These are phyloP conservation scores for Boletales sp. DNA, from an alignment of 768 basidiomycete species.

Conservation along the genomic window DNA sequence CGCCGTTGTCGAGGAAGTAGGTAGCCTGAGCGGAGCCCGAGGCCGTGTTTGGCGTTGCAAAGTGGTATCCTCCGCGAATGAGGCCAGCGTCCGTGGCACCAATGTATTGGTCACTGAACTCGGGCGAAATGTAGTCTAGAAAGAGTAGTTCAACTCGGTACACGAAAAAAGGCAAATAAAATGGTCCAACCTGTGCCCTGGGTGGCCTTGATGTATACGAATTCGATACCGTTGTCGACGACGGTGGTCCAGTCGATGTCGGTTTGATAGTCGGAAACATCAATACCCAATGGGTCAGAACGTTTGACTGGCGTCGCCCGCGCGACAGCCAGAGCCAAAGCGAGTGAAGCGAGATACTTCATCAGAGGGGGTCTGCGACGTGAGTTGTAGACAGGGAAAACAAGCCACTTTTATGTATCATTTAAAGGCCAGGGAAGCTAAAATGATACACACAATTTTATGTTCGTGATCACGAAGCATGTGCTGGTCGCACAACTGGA, in stretches of 20 bases:
- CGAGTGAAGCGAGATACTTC: slow-evolving; percentile 18
- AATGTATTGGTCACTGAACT: slow-evolving; percentile 47
- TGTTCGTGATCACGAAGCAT: no score
- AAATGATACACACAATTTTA: no score
- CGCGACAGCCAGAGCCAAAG: slow-evolving; percentile 13
- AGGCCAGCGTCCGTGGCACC: slow-evolving; percentile 54
- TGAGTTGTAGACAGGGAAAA: neutral
- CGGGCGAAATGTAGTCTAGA: slow-evolving; percentile 21
- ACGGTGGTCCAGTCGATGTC: slow-evolving; percentile 51
- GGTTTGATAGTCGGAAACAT: slow-evolving; percentile 51
- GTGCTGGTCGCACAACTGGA: no score
- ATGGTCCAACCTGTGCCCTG: slow-evolving; percentile 49
- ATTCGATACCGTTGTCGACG: slow-evolving; percentile 47
- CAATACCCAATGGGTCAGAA: slow-evolving; percentile 48
- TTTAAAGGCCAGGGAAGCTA: no score
- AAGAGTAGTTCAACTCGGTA: neutral
- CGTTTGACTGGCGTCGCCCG: slow-evolving; percentile 24
- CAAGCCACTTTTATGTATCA: no score
- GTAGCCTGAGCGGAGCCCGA: slow-evolving; percentile 57
- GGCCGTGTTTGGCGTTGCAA: slow-evolving; percentile 52
- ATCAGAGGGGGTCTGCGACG: slow-evolving; percentile 4
- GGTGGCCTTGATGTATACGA: slow-evolving; percentile 67
- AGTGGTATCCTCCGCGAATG: slow-evolving; percentile 61
- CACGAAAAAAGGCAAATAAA: neutral
- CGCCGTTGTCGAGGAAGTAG: slow-evolving; percentile 57